Conservation (phyloP, 2,329 filamentous ascomycete species). For the Pseudocercospora musae region DNA sequence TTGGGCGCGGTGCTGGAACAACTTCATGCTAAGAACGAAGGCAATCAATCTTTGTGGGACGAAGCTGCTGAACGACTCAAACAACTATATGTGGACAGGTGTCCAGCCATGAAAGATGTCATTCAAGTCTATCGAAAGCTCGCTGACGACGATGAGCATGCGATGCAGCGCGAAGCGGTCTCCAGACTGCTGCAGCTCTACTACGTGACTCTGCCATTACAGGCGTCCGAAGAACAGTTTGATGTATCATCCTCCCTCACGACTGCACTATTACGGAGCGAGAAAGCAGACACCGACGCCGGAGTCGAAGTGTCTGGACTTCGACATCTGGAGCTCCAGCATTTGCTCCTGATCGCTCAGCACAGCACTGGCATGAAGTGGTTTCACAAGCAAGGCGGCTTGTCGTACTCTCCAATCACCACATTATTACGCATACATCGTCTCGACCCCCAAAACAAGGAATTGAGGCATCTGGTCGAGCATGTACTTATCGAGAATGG, state of each 20-base stretch:
- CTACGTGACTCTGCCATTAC: conserved; percentile 75
- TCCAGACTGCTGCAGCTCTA: conserved; percentile 78
- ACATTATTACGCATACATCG: conserved; percentile 62
- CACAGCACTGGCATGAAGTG: conserved; percentile 83
- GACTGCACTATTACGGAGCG: conserved; percentile 57
- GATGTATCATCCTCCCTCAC: conserved; percentile 78
- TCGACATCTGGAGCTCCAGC: conserved; percentile 71
- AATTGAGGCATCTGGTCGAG: conserved; percentile 27
- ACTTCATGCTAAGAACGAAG: conserved; percentile 42
- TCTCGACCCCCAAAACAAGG: conserved; percentile 40
- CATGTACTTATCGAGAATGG: conserved; percentile 63
- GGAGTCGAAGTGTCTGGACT: conserved; percentile 51
- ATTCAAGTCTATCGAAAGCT: conserved; percentile 70
- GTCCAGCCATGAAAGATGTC: conserved; percentile 78
- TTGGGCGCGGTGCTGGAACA: conserved; percentile 62
- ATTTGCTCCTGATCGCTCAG: conserved; percentile 75
- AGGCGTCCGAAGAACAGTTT: conserved; percentile 79
- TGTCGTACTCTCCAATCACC: conserved; percentile 67
- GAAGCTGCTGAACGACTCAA: conserved; percentile 66
- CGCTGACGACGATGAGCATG: conserved; percentile 56
- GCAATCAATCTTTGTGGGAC: conserved; percentile 58
- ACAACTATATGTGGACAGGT: conserved; percentile 72
- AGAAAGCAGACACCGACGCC: conserved; percentile 16
- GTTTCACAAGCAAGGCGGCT: conserved; percentile 70
- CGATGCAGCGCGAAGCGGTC: conserved; percentile 74